Evolutionary conservation across 441 rosid species (phyloP), one percentile per base, ranked within the genome.

Genomic region (Populus trichocarpa): DNA sequence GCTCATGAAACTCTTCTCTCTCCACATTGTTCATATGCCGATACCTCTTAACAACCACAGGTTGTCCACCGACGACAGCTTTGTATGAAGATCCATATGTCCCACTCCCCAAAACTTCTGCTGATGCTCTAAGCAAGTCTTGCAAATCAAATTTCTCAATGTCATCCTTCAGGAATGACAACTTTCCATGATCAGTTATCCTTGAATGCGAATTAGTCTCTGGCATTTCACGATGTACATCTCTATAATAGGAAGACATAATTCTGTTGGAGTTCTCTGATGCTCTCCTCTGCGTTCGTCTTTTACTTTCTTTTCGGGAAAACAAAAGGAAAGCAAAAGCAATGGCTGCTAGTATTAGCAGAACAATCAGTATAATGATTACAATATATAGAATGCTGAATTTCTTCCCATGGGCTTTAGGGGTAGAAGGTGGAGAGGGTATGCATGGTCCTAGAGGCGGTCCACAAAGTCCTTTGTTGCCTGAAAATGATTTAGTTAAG

Each of bases 61-160:
- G 75, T 32, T 75, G 75, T 8, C 91, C 93, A 13, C 46, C 73
- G 70, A 53, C 32, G 16, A 92, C 79, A 1, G 99, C 92, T 80
- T 96, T 96, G 70, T 93, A 96, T 7, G 99, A 94, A 65, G 97
- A 88, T n/a, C 99, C 98, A 67, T 93, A 96, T 61, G 91, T 89
- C 65, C 98, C 99, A 64, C 99, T 93, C 50, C 98, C 99, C 77
- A 96, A 81, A 32, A 96, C 92, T 81, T 96, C 98, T 6, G 99
- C 98, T 0, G 99, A 92, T 0, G 98, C 93, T 82, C 80, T 90
- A 1, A 96, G 86, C 87, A 96, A 79, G 75, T 93, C 97, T 46
- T 90, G 94, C 74, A 96, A 82, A 70, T 91, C 97, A 65, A 96
- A 96, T 77, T 74, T 84, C 80, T 85, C 86, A 26, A 87, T 23